A percentile compares a stretch with the other conserved stretches of the same genome.
Evolutionary conservation across 2,329 filamentous ascomycete species (phyloP).

Genomic region (Colletotrichum sp.): DNA sequence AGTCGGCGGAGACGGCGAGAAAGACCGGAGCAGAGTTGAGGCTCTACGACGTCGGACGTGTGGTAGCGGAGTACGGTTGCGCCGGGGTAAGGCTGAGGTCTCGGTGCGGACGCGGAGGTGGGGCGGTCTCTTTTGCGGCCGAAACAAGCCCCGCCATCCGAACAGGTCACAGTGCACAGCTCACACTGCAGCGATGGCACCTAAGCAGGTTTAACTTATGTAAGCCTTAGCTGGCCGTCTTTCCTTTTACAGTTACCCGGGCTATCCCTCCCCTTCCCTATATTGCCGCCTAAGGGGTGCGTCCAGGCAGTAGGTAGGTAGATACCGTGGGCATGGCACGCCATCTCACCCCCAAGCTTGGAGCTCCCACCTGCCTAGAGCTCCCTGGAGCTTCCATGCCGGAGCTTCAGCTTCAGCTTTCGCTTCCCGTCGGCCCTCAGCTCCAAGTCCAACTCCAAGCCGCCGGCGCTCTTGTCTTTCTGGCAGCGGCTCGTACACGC

Average conservation of each 20-base stretch:
- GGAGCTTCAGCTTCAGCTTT: background rate
- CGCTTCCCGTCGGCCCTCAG: background rate
- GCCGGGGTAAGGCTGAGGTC: conserved; percentile 1
- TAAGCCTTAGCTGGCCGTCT: background rate
- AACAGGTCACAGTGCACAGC: background rate
- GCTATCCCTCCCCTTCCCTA: background rate
- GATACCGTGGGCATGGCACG: background rate
- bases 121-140: background rate
- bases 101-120: conserved; percentile 5
- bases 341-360: background rate
- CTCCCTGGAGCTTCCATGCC: background rate
- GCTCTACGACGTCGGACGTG: background rate
- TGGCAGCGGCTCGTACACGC: background rate
- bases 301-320: background rate
- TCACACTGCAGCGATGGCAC: background rate
- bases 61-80: background rate
- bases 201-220: background rate
- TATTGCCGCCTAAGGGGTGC: background rate
- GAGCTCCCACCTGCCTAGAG: background rate
- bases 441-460: background rate
- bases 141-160: background rate
- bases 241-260: background rate
- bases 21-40: background rate
- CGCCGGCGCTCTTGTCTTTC: background rate
- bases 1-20: background rate